Evolutionary conservation across 2,329 filamentous ascomycete species (phyloP).

Genomic region (Colletotrichum sojae): DNA sequence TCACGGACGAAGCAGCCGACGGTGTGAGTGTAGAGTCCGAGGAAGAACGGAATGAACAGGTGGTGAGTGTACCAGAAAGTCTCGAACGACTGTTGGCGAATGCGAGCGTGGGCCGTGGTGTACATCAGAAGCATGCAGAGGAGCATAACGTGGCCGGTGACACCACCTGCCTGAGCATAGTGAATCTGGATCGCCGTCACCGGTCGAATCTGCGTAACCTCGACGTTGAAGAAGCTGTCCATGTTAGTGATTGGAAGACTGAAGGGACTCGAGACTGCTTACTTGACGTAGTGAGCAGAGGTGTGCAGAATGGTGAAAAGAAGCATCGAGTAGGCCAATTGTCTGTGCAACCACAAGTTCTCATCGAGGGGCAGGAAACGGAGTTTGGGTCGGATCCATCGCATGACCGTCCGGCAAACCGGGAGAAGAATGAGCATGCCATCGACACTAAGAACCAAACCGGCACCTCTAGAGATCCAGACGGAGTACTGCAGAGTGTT

Average conservation of each 20-base stretch:
- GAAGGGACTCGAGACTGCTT: constrained; percentile 50
- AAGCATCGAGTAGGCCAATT: constrained; percentile 90
- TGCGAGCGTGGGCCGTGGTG: constrained; percentile 92
- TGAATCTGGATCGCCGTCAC: constrained; percentile 90
- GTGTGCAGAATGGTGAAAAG: constrained; percentile 86
- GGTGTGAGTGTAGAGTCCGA: constrained; percentile 95
- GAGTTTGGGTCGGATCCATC: constrained; percentile 87
- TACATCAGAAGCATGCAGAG: constrained; percentile 99
- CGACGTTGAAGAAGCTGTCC: constrained; percentile 91
- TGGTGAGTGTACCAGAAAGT: constrained; percentile 99
- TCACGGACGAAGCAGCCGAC: constrained; percentile 97
- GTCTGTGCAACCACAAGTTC: constrained; percentile 96
- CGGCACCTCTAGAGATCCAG: constrained; percentile 96
- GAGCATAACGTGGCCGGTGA: constrained; percentile 97
- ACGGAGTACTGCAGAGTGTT: constrained; percentile 91
- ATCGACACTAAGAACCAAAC: constrained; percentile 87
- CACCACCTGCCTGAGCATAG: constrained; percentile 88
- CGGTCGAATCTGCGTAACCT: constrained; percentile 84
- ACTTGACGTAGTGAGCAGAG: constrained; percentile 93
- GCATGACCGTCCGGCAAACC: constrained; percentile 92
- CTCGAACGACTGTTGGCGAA: constrained; percentile 97
- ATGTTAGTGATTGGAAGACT: constrained; percentile 32
- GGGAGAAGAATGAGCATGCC: constrained; percentile 90
- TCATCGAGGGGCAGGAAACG: constrained; percentile 95
- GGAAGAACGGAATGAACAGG: constrained; percentile 95